Conservation (phyloP, 768 basidiomycete species). For the Paxillus involutus region DNA sequence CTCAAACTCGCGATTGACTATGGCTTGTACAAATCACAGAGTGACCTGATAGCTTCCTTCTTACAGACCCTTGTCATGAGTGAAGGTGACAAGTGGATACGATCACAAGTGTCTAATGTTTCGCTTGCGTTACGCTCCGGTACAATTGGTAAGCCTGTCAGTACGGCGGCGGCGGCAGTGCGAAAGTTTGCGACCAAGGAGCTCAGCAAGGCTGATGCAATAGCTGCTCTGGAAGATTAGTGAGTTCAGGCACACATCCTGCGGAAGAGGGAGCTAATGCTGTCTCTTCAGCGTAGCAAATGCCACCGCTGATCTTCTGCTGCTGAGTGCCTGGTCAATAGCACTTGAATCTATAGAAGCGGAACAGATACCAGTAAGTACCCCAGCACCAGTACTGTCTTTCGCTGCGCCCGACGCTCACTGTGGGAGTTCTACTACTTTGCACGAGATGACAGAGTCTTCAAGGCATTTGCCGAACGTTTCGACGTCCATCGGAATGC, state of each 20-base stretch:
- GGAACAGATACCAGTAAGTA: conserved; percentile 70
- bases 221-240: conserved; percentile 90
- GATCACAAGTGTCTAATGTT: conserved; percentile 63
- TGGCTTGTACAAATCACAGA: conserved; percentile 77
- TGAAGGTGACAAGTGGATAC: conserved; percentile 92
- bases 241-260: conserved; percentile 38
- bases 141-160: conserved; percentile 70
- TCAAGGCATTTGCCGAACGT: conserved; percentile 60
- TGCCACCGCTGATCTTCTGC: conserved; percentile 79
- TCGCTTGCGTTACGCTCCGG: conserved; percentile 69
- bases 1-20: conserved; percentile 92
- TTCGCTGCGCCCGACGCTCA: background rate
- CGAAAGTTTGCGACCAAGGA: conserved; percentile 86
- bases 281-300: conserved; percentile 68
- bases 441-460: conserved; percentile 88
- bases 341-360: conserved; percentile 57
- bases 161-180: conserved; percentile 72
- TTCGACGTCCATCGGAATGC: conserved; percentile 37
- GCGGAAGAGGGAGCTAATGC: background rate
- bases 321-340: conserved; percentile 80
- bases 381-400: background rate
- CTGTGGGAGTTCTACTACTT: conserved; percentile 73
- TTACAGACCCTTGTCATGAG: conserved; percentile 96
- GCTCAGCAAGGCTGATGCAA: conserved; percentile 71
- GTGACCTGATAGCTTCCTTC: conserved; percentile 87